Evolutionary conservation across 2,329 filamentous ascomycete species (phyloP), one percentile per base, ranked within the genome.

Genomic region (Sporothrix dimorphospora): DNA sequence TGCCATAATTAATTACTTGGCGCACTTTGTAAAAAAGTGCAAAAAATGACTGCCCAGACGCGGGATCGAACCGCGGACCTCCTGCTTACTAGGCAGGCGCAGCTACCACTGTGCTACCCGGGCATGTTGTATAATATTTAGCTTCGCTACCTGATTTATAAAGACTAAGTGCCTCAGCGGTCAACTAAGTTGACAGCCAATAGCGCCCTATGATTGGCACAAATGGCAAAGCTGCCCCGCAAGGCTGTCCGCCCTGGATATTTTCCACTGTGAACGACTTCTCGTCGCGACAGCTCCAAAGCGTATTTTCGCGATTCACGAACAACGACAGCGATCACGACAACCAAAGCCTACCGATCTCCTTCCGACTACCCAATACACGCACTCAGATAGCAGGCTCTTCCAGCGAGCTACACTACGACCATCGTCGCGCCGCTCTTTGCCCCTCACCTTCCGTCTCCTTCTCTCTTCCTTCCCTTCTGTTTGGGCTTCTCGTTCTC

Each of bases 31-130:
- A 45, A 45, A 51, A 55, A 59, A 70, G 40, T 38, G 3, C 40
- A 72, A 61, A 66, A 72, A 71, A 49, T n/a, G n/a, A 53, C 38
- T 75, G 73, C 74, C 74, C 74, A 75, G 74, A 75, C 74, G 74
- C 74, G 74, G 74, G 74, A 75, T 75, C 74, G 74, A 75, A 75
- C 74, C 74, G 74, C 74, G 74, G 74, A 75, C 74, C 74, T 75
- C 74, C 74, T 75, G 74, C 74, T 75, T 75, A 75, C 74, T 75
- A 75, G 74, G 74, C 74, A 75, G 74, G 74, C 74, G 74, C 74
- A 75, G 66, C 74, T 75, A 75, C 74, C 74, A 71, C 74, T 75
- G 74, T 75, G 74, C 74, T 75, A 75, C 74, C 72, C 74, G 74
- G 74, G 74, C 74, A 61, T 49, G 24, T 71, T 72, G 34, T 11